A percentile compares a stretch with the other conserved stretches of the same genome.
Evolutionary conservation across 805 yeast genomes (phyloP).

Genomic region (Yamadazyma nakazawae): DNA sequence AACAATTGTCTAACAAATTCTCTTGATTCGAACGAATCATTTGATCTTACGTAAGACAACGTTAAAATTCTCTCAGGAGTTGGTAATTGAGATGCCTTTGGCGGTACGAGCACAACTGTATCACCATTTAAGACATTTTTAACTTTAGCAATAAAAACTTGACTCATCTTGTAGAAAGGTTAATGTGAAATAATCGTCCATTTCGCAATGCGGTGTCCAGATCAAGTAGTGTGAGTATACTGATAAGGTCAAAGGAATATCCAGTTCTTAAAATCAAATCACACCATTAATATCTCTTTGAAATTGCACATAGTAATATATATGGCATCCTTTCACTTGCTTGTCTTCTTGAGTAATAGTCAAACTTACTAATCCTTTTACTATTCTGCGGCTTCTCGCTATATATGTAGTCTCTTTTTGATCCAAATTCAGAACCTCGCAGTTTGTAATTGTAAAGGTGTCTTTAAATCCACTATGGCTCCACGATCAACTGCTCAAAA

Average conservation of each 20-base stretch:
- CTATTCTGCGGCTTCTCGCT: no score
- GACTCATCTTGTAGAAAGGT: slow-evolving; percentile 1
- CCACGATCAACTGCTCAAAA: slow-evolving; percentile 69
- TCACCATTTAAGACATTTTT: slow-evolving; percentile 71
- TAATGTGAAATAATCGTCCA: background rate
- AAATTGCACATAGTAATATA: no score
- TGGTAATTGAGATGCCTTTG: slow-evolving; percentile 39
- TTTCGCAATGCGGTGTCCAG: slow-evolving; percentile 3
- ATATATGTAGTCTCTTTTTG: no score
- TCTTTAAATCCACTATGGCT: slow-evolving; percentile 17
- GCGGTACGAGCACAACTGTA: slow-evolving; percentile 58
- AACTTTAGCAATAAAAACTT: slow-evolving; percentile 51
- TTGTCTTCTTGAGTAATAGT: no score
- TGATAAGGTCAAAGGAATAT: no score
- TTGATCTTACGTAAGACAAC: slow-evolving; percentile 60
- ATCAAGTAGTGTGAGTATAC: background rate
- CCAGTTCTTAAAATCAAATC: no score
- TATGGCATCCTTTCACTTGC: no score
- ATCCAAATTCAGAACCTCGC: background rate
- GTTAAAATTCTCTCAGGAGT: slow-evolving; percentile 59
- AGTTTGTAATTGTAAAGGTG: background rate
- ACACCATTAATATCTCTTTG: no score
- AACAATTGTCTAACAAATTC: slow-evolving; percentile 60
- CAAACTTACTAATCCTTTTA: no score
- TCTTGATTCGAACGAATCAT: slow-evolving; percentile 57